Evolutionary conservation across 352 stramenopile genomes (phyloP), one percentile per base, ranked within the genome.

Genomic region (Phytophthora quininea): DNA sequence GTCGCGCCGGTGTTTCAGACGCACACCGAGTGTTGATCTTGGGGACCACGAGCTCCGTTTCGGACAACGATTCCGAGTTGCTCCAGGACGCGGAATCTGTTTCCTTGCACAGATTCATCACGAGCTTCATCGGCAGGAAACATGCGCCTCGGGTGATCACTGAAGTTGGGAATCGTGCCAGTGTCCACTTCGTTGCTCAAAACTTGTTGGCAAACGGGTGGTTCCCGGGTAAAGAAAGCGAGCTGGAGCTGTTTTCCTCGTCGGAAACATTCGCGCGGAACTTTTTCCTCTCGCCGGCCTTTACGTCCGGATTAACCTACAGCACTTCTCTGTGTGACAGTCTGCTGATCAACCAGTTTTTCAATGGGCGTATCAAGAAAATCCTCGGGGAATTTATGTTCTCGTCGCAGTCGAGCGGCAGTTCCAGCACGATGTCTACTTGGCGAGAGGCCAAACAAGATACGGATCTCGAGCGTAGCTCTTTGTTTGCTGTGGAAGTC

Each of bases 371-470:
- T 54, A 92, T 96, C 74, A 96, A 93, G 66, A 91, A 84, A 32
- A 96, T 96, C 58, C 58, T 96, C 54, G 79, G 85, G 19, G 88
- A 93, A 65, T 94, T 96, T 59, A 92, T 96, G 77, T 93, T 94
- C 50, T 80, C 81, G 6, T 90, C 86, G 8, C 89, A 85, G 66
- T 83, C 88, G 32, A 88, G 86, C 59, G 77, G 68, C 11, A 67
- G 50, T 11, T 24, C 40, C 1, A 37, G 24, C 15, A 60, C 58
- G 31, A 67, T 67, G 49, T 58, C 67, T 35, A 49, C 60, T 29
- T 82, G 84, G 9, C 78, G 80, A 38, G 69, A 67, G 15, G 62
- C 54, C 35, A 84, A 74, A 49, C 79, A 75, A 1, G 55, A 77
- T 15, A 58, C 77, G 7, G 71, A 75, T 2, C 64, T 80, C 2